These are phyloP conservation scores for Rhipidocladum racemiflorum DNA, from an alignment of 176 grass and related monocot species.

Conservation along the genomic window DNA sequence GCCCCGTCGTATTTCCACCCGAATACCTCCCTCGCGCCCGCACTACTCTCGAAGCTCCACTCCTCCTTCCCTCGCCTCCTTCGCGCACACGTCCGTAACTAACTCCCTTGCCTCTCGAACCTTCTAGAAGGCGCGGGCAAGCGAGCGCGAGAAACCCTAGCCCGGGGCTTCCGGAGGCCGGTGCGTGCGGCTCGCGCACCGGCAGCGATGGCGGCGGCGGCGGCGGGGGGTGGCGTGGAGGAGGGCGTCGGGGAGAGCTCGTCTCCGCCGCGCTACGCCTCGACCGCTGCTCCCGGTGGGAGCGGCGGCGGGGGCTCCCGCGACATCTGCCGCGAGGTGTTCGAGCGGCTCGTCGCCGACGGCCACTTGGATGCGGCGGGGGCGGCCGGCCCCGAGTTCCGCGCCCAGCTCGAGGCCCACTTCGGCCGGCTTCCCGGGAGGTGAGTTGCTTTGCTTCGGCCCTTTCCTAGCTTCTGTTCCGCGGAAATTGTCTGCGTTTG, in stretches of 20 bases:
- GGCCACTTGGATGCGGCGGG: constrained; percentile 46
- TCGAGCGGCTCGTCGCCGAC: constrained; percentile 53
- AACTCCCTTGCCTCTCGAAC: neutral
- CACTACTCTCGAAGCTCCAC: neutral
- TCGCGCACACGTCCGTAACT: neutral
- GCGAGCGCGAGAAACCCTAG: neutral
- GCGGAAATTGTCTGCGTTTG: neutral
- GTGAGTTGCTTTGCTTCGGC: constrained; percentile 21
- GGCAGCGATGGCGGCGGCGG: neutral
- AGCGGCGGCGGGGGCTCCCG: neutral
- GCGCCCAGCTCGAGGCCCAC: constrained; percentile 49
- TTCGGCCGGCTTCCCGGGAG: constrained; percentile 51
- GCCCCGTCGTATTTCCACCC: constrained; percentile 11
- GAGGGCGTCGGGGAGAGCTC: constrained; percentile 80
- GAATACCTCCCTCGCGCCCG: neutral
- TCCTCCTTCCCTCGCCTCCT: neutral
- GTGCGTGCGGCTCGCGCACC: neutral
- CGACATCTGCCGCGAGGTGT: constrained; percentile 45
- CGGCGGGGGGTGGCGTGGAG: constrained; percentile 30
- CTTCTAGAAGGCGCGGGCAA: neutral
- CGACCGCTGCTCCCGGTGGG: neutral
- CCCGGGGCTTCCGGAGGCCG: neutral
- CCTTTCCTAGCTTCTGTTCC: neutral
- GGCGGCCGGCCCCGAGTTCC: constrained; percentile 33
- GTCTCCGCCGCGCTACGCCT: constrained; percentile 41